Conservation (phyloP, 176 grass and related monocot species). For the Bothriochloa decipiens region DNA sequence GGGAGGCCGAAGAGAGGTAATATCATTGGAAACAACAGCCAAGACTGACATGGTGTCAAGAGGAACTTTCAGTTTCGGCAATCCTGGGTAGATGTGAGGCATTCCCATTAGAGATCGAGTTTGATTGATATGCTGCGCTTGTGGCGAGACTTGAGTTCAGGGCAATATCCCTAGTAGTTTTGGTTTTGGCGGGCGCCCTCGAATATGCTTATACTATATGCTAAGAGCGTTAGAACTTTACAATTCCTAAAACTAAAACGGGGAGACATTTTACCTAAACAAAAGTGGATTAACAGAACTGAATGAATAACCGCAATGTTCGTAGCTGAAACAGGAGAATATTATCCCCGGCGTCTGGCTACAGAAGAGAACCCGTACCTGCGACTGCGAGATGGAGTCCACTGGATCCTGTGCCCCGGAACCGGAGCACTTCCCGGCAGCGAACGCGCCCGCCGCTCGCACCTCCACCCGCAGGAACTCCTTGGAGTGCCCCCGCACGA, state of each 20-base stretch:
- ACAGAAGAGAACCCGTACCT: conserved; percentile 42
- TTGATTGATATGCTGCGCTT: background rate
- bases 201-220: background rate
- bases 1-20: no score
- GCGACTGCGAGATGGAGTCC: conserved; percentile 29
- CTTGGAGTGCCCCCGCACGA: conserved; percentile 67
- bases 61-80: background rate
- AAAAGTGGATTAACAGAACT: background rate
- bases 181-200: background rate
- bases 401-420: conserved; percentile 16
- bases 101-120: background rate
- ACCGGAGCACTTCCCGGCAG: conserved; percentile 23
- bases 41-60: background rate
- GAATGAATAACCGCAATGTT: background rate
- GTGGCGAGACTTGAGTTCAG: background rate
- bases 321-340: background rate
- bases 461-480: conserved; percentile 82
- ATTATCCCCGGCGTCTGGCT: background rate
- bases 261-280: background rate
- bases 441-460: conserved; percentile 3
- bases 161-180: background rate
- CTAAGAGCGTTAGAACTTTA: background rate
- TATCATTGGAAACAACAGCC: background rate
- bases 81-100: background rate
- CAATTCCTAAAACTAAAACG: background rate